Base-by-base conservation (phyloP, 1,284 basidiomycete genomes). In the Grifola frondosa region DNA sequence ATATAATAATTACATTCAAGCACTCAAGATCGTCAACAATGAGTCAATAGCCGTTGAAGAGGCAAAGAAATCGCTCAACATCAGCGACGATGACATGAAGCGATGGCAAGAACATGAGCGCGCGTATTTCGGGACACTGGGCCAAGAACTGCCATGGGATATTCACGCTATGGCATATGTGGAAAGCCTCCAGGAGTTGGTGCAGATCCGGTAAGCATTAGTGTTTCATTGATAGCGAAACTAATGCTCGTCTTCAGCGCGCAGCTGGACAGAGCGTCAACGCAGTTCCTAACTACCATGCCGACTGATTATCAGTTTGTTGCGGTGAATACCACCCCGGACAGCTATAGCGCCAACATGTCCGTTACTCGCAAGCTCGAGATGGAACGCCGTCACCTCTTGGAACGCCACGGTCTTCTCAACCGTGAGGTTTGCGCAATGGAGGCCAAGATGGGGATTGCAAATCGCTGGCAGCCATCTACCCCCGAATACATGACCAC, bases 1-100 rank as follows among this genome's bases (percentile, higher is more conserved):
- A 4, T 41, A 42, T 20, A 42, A 59, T 15, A 58, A 58, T 29
- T 56, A 53, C 41, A 9, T 9, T 9, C 40, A 49, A 37, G 53
- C 61, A 17, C 48, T 48, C 2, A 36, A 53, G 1, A 16, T 36
- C 15, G 39, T 56, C 12, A 41, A 51, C 12, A 12, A 6, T 2
- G 41, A 49, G 6, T 36, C 34, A 10, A 23, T 6, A 8, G 35
- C 22, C 3, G 34, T 37, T 10, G 30, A 51, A 3, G 33, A 42
- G 15, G 20, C 17, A 6, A 46, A 47, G 30, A 10, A 38, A n/a
- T 20, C 21, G 6, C 36, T 44, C 23, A 17, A 26, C 5, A 17
- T 40, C 17, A 22, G 4, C 13, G 6, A 22, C 12, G 11, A 15
- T 4, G 44, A 55, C 19, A 37, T 53, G 16, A 29, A 37, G 15